These are phyloP conservation scores for Backusella liffmaniae DNA, from an alignment of 192 early-diverging fungal genomes.

Conservation along the genomic window DNA sequence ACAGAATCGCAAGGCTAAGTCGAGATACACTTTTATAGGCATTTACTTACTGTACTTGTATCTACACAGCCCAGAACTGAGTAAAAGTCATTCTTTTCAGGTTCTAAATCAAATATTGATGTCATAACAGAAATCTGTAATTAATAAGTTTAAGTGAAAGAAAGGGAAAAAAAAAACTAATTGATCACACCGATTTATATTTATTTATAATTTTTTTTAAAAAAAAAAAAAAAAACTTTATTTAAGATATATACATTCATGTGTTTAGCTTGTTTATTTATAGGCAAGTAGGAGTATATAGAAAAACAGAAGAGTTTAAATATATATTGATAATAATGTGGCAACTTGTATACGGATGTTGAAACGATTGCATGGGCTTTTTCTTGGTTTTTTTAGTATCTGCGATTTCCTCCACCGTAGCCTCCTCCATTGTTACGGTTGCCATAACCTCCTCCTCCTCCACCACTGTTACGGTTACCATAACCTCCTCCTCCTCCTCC, in stretches of 20 bases:
- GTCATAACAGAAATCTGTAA: neutral
- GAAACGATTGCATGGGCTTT: neutral
- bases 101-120: neutral
- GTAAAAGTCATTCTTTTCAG: constrained; percentile 7
- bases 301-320: neutral
- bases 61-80: constrained; percentile 10
- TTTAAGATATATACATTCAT: constrained; percentile 2
- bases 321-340: neutral
- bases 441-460: constrained; percentile 6
- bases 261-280: neutral
- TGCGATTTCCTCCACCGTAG: constrained; percentile 1
- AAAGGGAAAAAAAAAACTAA: neutral
- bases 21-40: neutral
- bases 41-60: constrained; percentile 10
- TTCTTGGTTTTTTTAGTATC: neutral
- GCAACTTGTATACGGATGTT: neutral
- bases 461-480: constrained; percentile 35
- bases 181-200: neutral
- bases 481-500: constrained; percentile 41
- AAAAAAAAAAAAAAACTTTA: neutral
- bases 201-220: neutral
- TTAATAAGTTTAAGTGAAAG: neutral
- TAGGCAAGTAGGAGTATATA: neutral
- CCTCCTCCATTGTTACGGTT: neutral
- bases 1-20: neutral